Base-by-base conservation (phyloP, 2,329 filamentous ascomycete species). In the Colletotrichum shisoi region DNA sequence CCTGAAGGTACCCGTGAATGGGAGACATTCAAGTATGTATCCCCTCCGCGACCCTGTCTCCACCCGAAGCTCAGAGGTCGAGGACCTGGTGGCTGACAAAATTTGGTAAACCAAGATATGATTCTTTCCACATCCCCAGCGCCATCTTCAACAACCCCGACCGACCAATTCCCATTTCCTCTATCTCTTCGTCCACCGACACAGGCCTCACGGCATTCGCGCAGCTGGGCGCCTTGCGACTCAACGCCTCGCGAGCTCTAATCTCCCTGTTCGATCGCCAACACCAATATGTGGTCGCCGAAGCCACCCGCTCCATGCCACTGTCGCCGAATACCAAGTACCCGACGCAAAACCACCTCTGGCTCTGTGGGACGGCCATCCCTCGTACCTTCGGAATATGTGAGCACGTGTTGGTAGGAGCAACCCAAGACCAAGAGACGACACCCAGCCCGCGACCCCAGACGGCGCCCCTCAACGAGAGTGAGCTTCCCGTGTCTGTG, bases 241-340 rank as follows among this genome's bases (percentile, higher is more conserved):
- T 85, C 4, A 75, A 78, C 39, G 54, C 67, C 3, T 64, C 68
- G 21, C 78, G 83, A 37, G 75, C 78, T 17, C 70, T 85, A 24
- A 78, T 87, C 54, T 86, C 84, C 1, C 74, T 87, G 19, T 85
- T 87, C 67, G 84, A 85, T 69, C 74, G 73, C 4, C 75, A 76
- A 4, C 71, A 78, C 52, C 83, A 87, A 67, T 79, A 84, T 68
- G 74, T 86, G 21, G 74, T 86, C 17, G 83, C 83, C 60, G 84
- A 86, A 68, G 82, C 83, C 6, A 83, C 83, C 1, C 76, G 76
- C 1, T 76, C 74, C 1, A 74, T 80, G 3, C 79, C 78, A 0
- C 71, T 85, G 5, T 71, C 74, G 52, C 74, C 62, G 70, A 73
- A 37, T 42, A 69, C 11, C 58, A 51, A 52, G 12, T 60, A 66